Evolutionary conservation across 31 red algal genomes (phyloP), one percentile per base, ranked within the genome.

Genomic region (Odonthalia washingtoniensis): DNA sequence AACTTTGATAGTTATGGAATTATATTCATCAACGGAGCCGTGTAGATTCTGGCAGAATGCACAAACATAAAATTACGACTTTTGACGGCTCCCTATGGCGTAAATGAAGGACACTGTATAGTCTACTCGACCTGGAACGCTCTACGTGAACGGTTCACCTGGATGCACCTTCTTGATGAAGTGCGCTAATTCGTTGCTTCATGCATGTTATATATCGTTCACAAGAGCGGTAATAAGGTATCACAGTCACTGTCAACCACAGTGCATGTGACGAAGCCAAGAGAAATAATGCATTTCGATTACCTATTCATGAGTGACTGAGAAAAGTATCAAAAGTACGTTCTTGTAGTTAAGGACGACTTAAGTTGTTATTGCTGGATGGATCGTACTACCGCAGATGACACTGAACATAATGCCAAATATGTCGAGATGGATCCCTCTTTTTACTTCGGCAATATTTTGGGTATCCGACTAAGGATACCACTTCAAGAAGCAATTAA

Each of bases 391-490:
- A 73, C n/a, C 36, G 40, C 65, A 5, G 43, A 42, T 27, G n/a
- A 80, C 31, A 30, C 80, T 0, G 32, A 67, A 83, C 0, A 1
- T 1, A 32, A 39, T 28, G 40, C 84, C 63, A 30, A 70, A 1
- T 41, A 44, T 0, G 72, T 0, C 46, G n/a, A 36, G 82, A 24
- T 75, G 68, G 24, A 86, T 5, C 12, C 82, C 69, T 0, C 28
- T 75, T n/a, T 87, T 87, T 36, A 87, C 84, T 18, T 33, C 84
- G 26, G 12, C 64, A 0, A 37, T 3, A n/a, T 40, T 40, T 18
- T 76, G 40, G 84, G 84, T 87, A 0, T 77, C 41, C 40, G 84
- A 87, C 0, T 73, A 77, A 53, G 82, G 84, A 39, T 77, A 70
- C 42, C 84, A 87, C 45, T 87, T 77, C 32, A 87, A 87, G 46